Evolutionary conservation across 139 green algal genomes (phyloP).

Genomic region (Ettlia oleoabundans): DNA sequence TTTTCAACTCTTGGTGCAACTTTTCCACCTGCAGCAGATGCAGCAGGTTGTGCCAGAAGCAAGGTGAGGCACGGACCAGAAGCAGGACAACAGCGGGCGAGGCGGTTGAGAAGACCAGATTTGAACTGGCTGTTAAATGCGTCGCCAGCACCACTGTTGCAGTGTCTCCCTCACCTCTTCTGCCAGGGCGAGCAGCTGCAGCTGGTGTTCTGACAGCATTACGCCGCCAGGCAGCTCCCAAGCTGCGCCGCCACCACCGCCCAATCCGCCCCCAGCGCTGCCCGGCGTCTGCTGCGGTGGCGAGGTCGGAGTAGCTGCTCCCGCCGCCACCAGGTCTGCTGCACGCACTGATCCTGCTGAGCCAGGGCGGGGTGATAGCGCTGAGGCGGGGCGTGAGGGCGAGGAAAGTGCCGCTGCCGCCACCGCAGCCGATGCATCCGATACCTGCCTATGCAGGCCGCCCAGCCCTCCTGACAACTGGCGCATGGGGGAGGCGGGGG

Average conservation of each 20-base stretch:
- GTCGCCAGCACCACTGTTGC: no score
- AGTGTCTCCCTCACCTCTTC: slow-evolving; percentile 44
- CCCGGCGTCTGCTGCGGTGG: background rate
- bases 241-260: background rate
- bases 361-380: background rate
- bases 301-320: background rate
- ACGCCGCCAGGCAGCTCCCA: slow-evolving; percentile 37
- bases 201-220: slow-evolving; percentile 26
- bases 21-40: slow-evolving; percentile 12
- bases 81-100: no score
- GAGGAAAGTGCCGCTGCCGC: background rate
- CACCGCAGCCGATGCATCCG: background rate
- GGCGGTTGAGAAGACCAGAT: no score
- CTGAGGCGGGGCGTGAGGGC: background rate
- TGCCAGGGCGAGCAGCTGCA: slow-evolving; percentile 42
- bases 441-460: background rate
- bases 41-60: background rate
- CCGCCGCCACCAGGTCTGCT: background rate
- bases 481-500: background rate
- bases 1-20: slow-evolving; percentile 19
- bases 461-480: slow-evolving; percentile 7
- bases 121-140: no score
- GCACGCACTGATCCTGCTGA: background rate
- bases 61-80: no score
- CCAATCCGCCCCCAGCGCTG: background rate